phyloP scores from a whole-genome alignment of 345 rosid genomes.

The Eucalyptus brandiana region DNA sequence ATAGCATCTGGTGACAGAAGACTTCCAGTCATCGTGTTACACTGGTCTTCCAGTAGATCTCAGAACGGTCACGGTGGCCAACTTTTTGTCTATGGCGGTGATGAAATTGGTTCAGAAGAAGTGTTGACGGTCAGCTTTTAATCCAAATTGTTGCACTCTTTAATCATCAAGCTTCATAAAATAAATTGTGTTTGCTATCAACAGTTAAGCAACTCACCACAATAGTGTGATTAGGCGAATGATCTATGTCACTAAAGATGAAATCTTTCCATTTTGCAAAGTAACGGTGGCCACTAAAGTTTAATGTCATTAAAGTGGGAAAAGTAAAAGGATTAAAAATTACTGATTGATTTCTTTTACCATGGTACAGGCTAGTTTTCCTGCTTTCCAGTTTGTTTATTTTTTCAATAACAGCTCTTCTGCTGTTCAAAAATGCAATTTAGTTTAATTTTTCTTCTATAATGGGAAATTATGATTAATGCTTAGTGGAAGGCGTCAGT shows the following conservation, averaged over 20 bases:
- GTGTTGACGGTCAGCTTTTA: slow-evolving; percentile 43
- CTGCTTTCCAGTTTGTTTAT: background rate
- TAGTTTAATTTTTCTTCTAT: background rate
- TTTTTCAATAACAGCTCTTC: background rate
- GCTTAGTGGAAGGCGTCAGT: background rate
- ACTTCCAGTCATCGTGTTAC: slow-evolving; percentile 72
- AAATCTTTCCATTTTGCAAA: background rate
- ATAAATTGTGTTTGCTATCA: background rate
- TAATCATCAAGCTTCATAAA: background rate
- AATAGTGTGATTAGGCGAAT: background rate
- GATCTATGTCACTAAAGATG: background rate
- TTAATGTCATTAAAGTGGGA: background rate
- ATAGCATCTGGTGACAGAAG: slow-evolving; percentile 61
- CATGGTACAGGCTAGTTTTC: background rate
- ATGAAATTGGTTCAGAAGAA: slow-evolving; percentile 76
- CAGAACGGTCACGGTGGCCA: slow-evolving; percentile 37
- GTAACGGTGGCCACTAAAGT: background rate
- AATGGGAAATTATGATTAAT: background rate
- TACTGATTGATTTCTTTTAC: background rate
- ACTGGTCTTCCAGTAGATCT: slow-evolving; percentile 43
- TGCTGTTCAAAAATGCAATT: background rate
- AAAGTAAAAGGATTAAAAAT: background rate
- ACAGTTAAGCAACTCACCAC: background rate
- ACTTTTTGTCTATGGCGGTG: slow-evolving; percentile 81
- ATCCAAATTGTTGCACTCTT: background rate